Base-by-base conservation (phyloP, 2,329 filamentous ascomycete species). In the Didymella segeticola region DNA sequence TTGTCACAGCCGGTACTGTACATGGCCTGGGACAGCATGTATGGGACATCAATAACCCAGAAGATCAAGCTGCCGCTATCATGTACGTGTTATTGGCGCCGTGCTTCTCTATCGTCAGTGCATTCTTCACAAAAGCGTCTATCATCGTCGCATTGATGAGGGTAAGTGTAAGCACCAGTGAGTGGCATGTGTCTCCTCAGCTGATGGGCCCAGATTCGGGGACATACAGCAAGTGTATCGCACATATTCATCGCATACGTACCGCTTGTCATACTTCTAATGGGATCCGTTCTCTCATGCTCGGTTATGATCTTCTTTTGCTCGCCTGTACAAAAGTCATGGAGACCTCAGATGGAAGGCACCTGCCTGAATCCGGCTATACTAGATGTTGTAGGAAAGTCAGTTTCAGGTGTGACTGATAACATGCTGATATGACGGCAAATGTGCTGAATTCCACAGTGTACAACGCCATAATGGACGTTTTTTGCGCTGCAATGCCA, bases 1-100 rank as follows among this genome's bases (percentile, higher is more conserved):
- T 50, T 3, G 52, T 55, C 19, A 50, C 45, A 14, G 47, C 42
- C 8, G 52, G 52, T 19, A 55, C 50, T 3, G 33, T n/a, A 11
- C 37, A 55, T 34, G 51, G 51, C 15, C 37, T 55, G 23, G 51
- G 38, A 10, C 45, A 49, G 27, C 45, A 55, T 34, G 43, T 49
- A 14, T n/a, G 22, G 4, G 37, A 43, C n/a, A 55, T 55, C 30
- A 31, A 22, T 8, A 25, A 55, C 15, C 45, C 51, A 19, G 43
- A 45, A 36, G 37, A 55, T 17, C 26, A 45, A 22, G 37, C 45
- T 17, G 5, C 17, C 4, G 51, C 51, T 25, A 23, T 26, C 20
- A 55, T 55, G 51, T 55, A 45, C 20, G 45, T 49, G 12, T 22
- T 55, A 11, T 15, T 55, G 15, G 36, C 45, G 39, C 45, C 51